Evolutionary conservation across 2,329 filamentous ascomycete species (phyloP).

Genomic region (Diaporthe velutina): DNA sequence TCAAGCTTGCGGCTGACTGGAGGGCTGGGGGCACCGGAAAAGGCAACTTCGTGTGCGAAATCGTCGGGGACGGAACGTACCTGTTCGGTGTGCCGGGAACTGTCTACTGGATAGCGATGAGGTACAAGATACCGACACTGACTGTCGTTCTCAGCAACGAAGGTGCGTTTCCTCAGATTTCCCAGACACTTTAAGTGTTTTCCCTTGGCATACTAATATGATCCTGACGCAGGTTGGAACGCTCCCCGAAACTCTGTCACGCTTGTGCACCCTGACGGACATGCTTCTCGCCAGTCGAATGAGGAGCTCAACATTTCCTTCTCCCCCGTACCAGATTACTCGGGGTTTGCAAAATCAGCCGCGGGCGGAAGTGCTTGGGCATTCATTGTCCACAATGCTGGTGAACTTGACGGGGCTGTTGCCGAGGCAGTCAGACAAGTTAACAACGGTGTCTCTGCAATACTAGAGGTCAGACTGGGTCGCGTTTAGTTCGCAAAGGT

Average conservation of each 20-base stretch:
- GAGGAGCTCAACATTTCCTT: conserved; percentile 74
- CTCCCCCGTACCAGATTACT: conserved; percentile 67
- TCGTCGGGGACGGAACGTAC: conserved; percentile 64
- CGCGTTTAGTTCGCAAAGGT: too few species aligned
- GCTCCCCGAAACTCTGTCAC: conserved; percentile 68
- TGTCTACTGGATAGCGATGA: conserved; percentile 62
- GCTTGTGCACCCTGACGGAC: conserved; percentile 69
- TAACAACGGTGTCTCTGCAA: background rate
- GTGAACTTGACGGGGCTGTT: background rate
- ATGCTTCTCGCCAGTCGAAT: conserved; percentile 66
- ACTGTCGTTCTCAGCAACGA: conserved; percentile 65
- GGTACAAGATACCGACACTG: conserved; percentile 61
- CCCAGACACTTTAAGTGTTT: too few species aligned
- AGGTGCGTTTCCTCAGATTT: conserved; percentile 50
- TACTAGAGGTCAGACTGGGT: background rate
- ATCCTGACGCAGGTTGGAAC: conserved; percentile 63
- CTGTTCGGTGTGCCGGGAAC: conserved; percentile 62
- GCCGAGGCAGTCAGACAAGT: background rate
- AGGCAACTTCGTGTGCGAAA: conserved; percentile 61
- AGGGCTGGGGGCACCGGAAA: conserved; percentile 52
- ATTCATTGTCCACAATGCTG: background rate
- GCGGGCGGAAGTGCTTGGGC: background rate
- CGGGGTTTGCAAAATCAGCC: background rate
- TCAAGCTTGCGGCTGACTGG: conserved; percentile 59
- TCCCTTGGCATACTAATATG: too few species aligned